Evolutionary conservation across 768 basidiomycete genomes (phyloP), one percentile per base, ranked within the genome.

Genomic region (Tricholoma sp.): DNA sequence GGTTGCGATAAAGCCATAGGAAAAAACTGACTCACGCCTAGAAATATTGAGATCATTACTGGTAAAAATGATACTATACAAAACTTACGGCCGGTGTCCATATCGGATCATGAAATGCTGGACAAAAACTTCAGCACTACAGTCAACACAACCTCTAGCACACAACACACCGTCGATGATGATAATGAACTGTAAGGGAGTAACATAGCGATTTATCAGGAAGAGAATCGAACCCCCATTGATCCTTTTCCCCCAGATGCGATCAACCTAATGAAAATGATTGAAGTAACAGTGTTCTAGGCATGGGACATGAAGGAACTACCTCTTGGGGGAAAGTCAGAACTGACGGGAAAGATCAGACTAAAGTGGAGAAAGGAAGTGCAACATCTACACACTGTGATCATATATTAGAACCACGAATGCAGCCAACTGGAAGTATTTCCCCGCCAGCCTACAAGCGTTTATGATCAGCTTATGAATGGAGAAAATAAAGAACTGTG

Each of bases 161-260:
- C 21, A 12, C 24, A 18, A 37, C 64, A 11, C 41, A 70, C 69
- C 67, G 27, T 61, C 34, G 8, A 70, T 39, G 7, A 68, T 61
- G 5, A 68, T 57, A 37, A 69, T 63, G 43, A 69, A 70, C 37
- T 69, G 64, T 0, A 69, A 35, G 2, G 67, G 66, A 12, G 67
- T 69, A 27, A 63, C 50, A 58, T 71, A 72, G 16, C 71, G 65
- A 54, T 69, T 71, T 19, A 72, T 53, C 5, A 70, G 52, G 59
- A 70, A 72, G n/a, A 72, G 59, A n/a, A 69, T 37, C 0, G 65
- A 61, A 3, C 60, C 68, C 2, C 63, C 64, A 8, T 66, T 66
- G 6, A 69, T 29, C 50, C 57, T 66, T 35, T 52, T 61, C 43
- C 63, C 64, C 71, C 71, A 72, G 7, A 72, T 65, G 6, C 68